Evolutionary conservation across 108 stramenopile genomes (phyloP).

Genomic region (Stephanodiscus minutulus): DNA sequence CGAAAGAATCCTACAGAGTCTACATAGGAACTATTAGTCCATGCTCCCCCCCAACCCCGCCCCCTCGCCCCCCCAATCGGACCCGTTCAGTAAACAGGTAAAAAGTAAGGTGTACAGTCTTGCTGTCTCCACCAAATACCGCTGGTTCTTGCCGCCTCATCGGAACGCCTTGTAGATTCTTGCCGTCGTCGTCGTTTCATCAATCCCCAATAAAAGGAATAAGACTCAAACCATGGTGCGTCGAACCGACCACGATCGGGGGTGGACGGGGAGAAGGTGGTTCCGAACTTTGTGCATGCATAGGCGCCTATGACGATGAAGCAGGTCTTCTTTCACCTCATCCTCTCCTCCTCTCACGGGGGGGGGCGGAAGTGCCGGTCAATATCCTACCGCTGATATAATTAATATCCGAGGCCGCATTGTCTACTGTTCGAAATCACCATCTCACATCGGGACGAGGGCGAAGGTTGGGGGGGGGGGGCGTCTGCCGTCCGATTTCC

Average conservation of each 20-base stretch:
- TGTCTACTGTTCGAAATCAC: neutral
- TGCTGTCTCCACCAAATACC: neutral
- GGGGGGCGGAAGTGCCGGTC: conserved; percentile 44
- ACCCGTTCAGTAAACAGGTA: conserved; percentile 3
- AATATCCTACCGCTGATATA: conserved; percentile 52
- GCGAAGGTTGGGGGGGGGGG: neutral
- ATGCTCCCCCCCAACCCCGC: no score
- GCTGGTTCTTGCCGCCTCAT: no score
- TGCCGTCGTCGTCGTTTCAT: no score
- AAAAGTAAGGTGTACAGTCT: neutral
- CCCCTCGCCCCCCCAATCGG: no score
- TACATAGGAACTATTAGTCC: no score
- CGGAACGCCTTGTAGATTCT: no score
- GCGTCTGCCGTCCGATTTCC: neutral
- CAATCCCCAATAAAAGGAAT: no score
- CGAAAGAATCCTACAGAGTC: no score
- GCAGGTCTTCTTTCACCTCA: conserved; percentile 58
- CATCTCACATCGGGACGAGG: neutral
- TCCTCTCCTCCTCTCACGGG: conserved; percentile 4
- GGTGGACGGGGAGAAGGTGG: no score
- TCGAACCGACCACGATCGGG: no score
- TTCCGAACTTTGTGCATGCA: neutral
- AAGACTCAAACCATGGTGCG: no score
- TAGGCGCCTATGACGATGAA: conserved; percentile 38
- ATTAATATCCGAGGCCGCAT: conserved; percentile 25